These are phyloP conservation scores for Podaxis mareebaensis DNA, from an alignment of 768 basidiomycete species.

Conservation along the genomic window DNA sequence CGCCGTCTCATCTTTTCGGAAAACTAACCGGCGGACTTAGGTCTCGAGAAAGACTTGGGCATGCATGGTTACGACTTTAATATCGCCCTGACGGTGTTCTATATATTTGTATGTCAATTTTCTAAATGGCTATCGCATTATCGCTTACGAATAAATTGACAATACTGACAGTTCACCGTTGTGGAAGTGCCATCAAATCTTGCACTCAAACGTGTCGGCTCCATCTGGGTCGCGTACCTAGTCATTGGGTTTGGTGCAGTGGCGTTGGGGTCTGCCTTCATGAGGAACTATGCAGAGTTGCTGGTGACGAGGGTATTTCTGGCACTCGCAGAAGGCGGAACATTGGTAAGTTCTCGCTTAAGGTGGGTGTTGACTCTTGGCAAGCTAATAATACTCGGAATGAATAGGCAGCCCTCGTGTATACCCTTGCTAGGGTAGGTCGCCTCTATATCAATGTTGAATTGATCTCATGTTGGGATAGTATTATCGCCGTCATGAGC, in stretches of 20 bases:
- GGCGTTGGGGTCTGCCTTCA: constrained; percentile 40
- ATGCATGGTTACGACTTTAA: constrained; percentile 44
- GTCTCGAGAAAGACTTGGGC: constrained; percentile 41
- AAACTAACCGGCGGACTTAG: constrained; percentile 14
- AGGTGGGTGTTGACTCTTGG: not conserved
- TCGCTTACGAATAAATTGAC: not conserved
- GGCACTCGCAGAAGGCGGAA: constrained; percentile 43
- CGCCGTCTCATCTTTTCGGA: not conserved
- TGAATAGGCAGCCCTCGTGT: constrained; percentile 38
- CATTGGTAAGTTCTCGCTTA: constrained; percentile 30
- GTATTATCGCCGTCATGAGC: constrained; percentile 37
- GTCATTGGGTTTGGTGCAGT: constrained; percentile 38
- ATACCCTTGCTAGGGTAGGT: constrained; percentile 38
- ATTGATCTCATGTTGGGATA: constrained; percentile 8
- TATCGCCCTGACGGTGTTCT: constrained; percentile 42
- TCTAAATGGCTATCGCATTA: not conserved
- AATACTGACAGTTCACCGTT: constrained; percentile 31
- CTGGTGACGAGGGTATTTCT: constrained; percentile 40
- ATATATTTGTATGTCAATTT: constrained; percentile 31
- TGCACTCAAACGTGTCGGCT: constrained; percentile 40
- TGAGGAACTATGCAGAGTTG: constrained; percentile 33
- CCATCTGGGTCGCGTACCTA: constrained; percentile 37
- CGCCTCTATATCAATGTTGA: not conserved
- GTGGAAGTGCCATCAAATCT: constrained; percentile 45
- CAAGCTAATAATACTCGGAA: not conserved